Base-by-base conservation (phyloP, 192 early-diverging fungal genomes). In the Phycomyces blakesleeanus region DNA sequence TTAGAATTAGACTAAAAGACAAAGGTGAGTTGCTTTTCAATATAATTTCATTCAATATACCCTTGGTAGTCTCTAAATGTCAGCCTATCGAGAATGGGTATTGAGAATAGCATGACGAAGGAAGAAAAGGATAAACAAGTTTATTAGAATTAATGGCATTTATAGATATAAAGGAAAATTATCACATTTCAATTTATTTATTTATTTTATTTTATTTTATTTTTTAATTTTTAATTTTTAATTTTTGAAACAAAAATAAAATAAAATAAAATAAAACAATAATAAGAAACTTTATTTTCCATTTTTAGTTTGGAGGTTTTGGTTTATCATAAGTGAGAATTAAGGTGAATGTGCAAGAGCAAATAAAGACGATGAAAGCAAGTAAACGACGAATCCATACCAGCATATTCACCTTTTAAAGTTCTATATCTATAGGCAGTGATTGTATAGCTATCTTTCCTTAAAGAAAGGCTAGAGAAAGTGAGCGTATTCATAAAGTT, bases 81-180 rank as follows among this genome's bases (percentile, higher is more conserved):
- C 26, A 87, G 76, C 14, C 86, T 72, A 53, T 82, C 79, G 37
- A 87, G 69, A 55, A 87, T 83, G 34, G 86, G 86, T 59, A 87
- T 86, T 25, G 77, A 77, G 26, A 75, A 18, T 6, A 47, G 15
- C 44, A 47, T 47, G 11, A 47, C 2, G 44, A 47, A 47, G 44
- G 18, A 18, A 47, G 18, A 18, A 47, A 47, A 41, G 40, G 14
- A 41, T 14, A 41, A 41, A 14, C 6, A 14, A 10, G n/a, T n/a
- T n/a, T n/a, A n/a, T 61, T 22, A 20, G 12, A 16, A 42, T 1
- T 21, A 37, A 44, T 25, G 12, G 26, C 22, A 12, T 22, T 57
- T 38, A 41, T 0, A 38, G 25, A 20, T 18, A 18, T 37, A 2
- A 7, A 22, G 29, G 15, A n/a, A n/a, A n/a, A n/a, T n/a, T n/a